Conservation (phyloP, 495 filamentous ascomycete genomes). For the Bryoglossum gracile region DNA sequence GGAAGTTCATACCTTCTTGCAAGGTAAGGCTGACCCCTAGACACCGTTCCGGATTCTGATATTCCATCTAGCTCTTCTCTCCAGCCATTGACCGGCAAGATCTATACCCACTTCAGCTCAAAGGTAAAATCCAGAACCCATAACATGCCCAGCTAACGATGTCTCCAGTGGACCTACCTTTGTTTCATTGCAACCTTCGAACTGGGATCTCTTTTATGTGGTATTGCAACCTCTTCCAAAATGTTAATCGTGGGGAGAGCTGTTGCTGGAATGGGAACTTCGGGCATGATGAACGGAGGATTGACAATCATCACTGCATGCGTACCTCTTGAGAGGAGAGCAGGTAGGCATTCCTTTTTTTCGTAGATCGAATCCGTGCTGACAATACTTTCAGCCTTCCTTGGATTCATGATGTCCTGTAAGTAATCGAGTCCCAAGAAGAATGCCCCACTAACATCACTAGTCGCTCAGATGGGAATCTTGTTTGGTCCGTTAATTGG, state of each 20-base stretch:
- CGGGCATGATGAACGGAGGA: slow-evolving; percentile 44
- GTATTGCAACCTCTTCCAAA: slow-evolving; percentile 40
- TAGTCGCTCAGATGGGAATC: slow-evolving; percentile 40
- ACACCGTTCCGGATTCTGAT: not conserved
- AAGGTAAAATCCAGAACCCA: slow-evolving; percentile 26
- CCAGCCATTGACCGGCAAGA: slow-evolving; percentile 39
- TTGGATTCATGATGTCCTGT: slow-evolving; percentile 43
- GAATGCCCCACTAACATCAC: not conserved
- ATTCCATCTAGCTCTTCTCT: slow-evolving; percentile 30
- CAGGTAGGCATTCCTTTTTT: slow-evolving; percentile 19
- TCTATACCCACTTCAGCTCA: slow-evolving; percentile 38
- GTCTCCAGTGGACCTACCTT: slow-evolving; percentile 35
- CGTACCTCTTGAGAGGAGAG: slow-evolving; percentile 40
- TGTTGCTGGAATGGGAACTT: slow-evolving; percentile 44
- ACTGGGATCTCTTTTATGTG: slow-evolving; percentile 49
- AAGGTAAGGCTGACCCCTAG: slow-evolving; percentile 30
- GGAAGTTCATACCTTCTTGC: slow-evolving; percentile 39
- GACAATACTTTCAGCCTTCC: slow-evolving; percentile 56
- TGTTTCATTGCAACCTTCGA: slow-evolving; percentile 40
- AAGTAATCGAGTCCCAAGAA: not conserved
- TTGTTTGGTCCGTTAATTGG: slow-evolving; percentile 48
- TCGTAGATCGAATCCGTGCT: not conserved
- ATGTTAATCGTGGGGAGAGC: slow-evolving; percentile 50
- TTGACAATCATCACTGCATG: slow-evolving; percentile 44
- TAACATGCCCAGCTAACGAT: not conserved